Percentiles rank a stretch among this genome's conserved stretches.
Evolutionary conservation across 306 rosid genomes (phyloP).

Genomic region (Bauhinia variegata): DNA sequence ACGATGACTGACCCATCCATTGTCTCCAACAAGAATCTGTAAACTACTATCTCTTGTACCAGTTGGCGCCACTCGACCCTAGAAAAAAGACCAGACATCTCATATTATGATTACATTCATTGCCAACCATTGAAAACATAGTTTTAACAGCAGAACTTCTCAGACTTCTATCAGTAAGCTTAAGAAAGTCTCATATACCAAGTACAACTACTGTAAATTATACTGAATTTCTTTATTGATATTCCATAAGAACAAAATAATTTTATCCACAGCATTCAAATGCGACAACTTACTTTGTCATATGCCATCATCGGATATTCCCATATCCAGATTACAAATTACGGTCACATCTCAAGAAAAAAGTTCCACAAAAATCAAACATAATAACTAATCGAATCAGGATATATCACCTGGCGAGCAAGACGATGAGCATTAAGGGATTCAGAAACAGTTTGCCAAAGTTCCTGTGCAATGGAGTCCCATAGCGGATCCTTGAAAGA

Average conservation of each 20-base stretch:
- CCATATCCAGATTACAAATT: conserved; percentile 1
- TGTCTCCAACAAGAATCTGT: conserved; percentile 85
- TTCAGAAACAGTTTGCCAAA: conserved; percentile 78
- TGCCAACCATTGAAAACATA: conserved; percentile 30
- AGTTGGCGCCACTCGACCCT: conserved; percentile 85
- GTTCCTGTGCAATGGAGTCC: conserved; percentile 67
- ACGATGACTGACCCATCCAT: conserved; percentile 92
- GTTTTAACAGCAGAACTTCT: too few relatives aligned
- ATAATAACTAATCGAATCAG: too few relatives aligned
- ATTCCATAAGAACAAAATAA: conserved; percentile 3
- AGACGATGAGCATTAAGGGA: conserved; percentile 75
- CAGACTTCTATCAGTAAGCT: too few relatives aligned
- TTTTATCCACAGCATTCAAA: conserved; percentile 1
- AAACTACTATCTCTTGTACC: conserved; percentile 90
- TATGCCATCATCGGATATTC: conserved; percentile 28
- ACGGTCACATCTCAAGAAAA: conserved; percentile 17
- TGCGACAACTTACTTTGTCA: conserved; percentile 4
- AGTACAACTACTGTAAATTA: conserved; percentile 7
- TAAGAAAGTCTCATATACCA: too few relatives aligned
- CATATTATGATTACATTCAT: conserved; percentile 24
- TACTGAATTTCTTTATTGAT: conserved; percentile 6
- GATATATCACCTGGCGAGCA: conserved; percentile 68
- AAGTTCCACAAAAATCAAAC: not conserved
- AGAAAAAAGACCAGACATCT: conserved; percentile 37
- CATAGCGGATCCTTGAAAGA: conserved; percentile 75